Evolutionary conservation across 1,284 basidiomycete genomes (phyloP), one percentile per base, ranked within the genome.

Genomic region (Boletus semigastroideus): DNA sequence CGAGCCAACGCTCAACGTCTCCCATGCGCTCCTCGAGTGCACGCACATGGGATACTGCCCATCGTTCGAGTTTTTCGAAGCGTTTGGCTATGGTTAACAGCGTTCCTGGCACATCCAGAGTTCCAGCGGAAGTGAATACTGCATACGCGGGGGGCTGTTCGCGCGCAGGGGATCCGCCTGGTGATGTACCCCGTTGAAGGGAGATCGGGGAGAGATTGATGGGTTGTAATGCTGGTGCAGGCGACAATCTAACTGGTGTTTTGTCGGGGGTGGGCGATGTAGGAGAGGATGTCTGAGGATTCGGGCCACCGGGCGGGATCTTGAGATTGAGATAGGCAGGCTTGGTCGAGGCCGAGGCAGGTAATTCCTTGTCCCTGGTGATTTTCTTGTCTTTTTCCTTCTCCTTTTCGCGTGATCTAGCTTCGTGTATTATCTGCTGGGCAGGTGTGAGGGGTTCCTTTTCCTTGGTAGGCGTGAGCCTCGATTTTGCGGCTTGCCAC

Each of bases 11-110:
- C 64, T 91, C 88, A 19, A 91, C 89, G 51, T 91, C 89, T 56
- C 84, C 82, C 87, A 91, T 91, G 30, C 88, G 79, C 22, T 91
- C 89, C 60, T 91, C 88, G 14, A 91, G 71, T 0, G 89, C 88
- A 46, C 89, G 83, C 2, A 90, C 87, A 59, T 91, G 88, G 5
- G 85, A 81, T 1, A 91, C 87, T 0, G 87, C 85, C 88, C 88
- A 91, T 56, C 85, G 85, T 64, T 91, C 88, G n/a, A 91, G 77
- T 63, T 92, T 92, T 67, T 92, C 89, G 54, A 92, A 91, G 48
- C 67, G 66, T 44, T 63, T 71, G 8, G 66, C 66, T 34, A 67
- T 49, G 1, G 52, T 49, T 9, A 91, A 71, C 2, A 92, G 70
- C 0, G 89, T 90, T 2, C 78, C 82, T 13, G 83, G 78, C 9